Evolutionary conservation across 257 asterid genomes (phyloP).

Genomic region (Sherardia arvensis): DNA sequence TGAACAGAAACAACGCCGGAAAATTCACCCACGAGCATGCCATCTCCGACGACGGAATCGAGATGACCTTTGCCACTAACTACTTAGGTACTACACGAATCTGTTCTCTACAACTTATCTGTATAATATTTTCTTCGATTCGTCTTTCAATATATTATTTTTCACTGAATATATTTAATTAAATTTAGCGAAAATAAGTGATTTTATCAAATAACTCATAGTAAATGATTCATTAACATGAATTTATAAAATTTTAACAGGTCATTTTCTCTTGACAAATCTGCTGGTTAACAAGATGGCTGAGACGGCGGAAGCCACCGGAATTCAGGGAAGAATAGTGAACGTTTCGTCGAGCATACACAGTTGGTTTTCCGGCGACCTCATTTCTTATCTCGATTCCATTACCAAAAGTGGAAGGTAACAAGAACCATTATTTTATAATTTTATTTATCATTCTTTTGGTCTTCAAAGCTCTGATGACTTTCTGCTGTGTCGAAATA

Average conservation of each 20-base stretch:
- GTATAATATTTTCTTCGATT: too few species aligned
- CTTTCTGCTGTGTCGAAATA: conserved; percentile 16
- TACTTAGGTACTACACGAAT: conserved; percentile 88
- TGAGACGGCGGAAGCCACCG: conserved; percentile 43
- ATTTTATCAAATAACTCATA: too few species aligned
- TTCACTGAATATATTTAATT: too few species aligned
- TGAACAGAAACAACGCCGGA: conserved; percentile 84
- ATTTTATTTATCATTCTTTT: too few species aligned
- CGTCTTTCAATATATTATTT: too few species aligned
- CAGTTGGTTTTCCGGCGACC: conserved; percentile 86
- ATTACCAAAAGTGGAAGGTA: conserved; percentile 71
- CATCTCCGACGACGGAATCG: conserved; percentile 83
- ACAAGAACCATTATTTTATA: not conserved
- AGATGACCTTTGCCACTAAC: conserved; percentile 95
- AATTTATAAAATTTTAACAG: conserved; percentile 16
- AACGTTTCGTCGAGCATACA: conserved; percentile 88
- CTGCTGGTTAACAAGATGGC: conserved; percentile 63
- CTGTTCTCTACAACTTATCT: too few species aligned
- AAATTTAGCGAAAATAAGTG: too few species aligned
- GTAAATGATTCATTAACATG: too few species aligned
- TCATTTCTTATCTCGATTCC: conserved; percentile 43
- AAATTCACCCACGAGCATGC: conserved; percentile 73
- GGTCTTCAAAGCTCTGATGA: not conserved
- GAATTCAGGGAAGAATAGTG: conserved; percentile 82
- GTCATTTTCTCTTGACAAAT: conserved; percentile 80